Evolutionary conservation across 192 early-diverging fungal species (phyloP), one percentile per base, ranked within the genome.

Genomic region (Linnemannia exigua): DNA sequence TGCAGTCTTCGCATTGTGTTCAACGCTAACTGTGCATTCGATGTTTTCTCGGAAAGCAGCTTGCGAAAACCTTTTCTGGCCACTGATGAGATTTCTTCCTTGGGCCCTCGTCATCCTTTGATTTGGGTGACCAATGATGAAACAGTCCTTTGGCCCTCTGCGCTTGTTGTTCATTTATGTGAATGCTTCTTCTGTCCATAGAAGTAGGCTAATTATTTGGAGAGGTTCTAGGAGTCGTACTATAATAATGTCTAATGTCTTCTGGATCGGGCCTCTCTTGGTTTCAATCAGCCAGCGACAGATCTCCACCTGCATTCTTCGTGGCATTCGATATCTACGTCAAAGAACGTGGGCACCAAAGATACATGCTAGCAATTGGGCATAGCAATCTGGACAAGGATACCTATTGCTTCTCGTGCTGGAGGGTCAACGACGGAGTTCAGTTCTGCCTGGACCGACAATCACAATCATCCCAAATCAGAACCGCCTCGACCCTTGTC

Each of bases 401-500:
- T 72, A 52, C 37, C 73, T 75, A 68, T 36, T 50, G 63, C 48
- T 80, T 75, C 63, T 17, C 46, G 50, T 44, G 36, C 54, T 80
- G 72, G 72, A 80, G 74, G 48, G 63, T 35, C 72, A 74, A 80
- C 72, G 79, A 80, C 7, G 33, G 72, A 80, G 79, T 54, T 8
- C 79, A 51, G 25, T 75, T 80, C 50, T 80, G 73, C 67, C 73
- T 80, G 79, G 67, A 80, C 71, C 71, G 78, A 46, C 79, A 80
- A 75, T 74, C 79, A 44, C 72, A 80, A 75, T 52, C 77, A 63
- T 80, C 79, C 33, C 71, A 74, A 51, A 74, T 80, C 6, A 80
- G 5, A 70, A 80, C 67, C 50, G 72, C 79, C 12, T 80, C 67
- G 20, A 74, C n/a, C 44, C 72, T 80, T 6, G 73, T 75, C 48